Evolutionary conservation across 208 protist species (phyloP).

Genomic region (Leishmania turanica): DNA sequence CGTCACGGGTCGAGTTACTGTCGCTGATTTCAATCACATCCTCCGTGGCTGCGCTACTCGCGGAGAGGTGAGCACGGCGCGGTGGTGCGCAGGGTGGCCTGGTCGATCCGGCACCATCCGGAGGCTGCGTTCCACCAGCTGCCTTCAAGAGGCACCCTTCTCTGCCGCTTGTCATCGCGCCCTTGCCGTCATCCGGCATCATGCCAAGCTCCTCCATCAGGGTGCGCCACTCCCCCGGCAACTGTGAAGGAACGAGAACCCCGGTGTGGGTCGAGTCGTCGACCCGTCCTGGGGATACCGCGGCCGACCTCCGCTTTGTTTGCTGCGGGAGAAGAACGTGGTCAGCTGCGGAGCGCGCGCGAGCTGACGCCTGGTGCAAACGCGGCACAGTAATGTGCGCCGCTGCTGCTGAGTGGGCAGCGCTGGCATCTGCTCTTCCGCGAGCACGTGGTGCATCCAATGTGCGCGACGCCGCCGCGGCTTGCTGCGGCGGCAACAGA

Average conservation of each 20-base stretch:
- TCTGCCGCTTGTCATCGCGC: not conserved
- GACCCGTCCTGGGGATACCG: not conserved
- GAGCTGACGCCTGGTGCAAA: constrained; percentile 3
- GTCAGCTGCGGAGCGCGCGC: constrained; percentile 8
- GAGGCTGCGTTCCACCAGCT: not conserved
- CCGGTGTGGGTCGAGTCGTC: not conserved
- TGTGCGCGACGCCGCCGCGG: not conserved
- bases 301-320: not conserved
- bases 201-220: constrained; percentile 13
- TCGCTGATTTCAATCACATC: constrained; percentile 29
- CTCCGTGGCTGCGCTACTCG: not conserved
- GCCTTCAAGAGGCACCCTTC: not conserved
- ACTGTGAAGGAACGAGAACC: not conserved
- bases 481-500: not conserved
- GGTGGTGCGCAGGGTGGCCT: not conserved
- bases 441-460: not conserved
- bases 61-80: not conserved
- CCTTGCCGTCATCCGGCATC: not conserved
- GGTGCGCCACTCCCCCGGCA: constrained; percentile 12
- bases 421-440: not conserved
- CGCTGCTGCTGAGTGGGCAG: not conserved
- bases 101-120: not conserved
- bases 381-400: not conserved
- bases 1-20: constrained; percentile 4
- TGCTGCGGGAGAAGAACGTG: not conserved